phyloP scores from a whole-genome alignment of 2,329 filamentous ascomycete genomes.

The Talaromyces sp. region DNA sequence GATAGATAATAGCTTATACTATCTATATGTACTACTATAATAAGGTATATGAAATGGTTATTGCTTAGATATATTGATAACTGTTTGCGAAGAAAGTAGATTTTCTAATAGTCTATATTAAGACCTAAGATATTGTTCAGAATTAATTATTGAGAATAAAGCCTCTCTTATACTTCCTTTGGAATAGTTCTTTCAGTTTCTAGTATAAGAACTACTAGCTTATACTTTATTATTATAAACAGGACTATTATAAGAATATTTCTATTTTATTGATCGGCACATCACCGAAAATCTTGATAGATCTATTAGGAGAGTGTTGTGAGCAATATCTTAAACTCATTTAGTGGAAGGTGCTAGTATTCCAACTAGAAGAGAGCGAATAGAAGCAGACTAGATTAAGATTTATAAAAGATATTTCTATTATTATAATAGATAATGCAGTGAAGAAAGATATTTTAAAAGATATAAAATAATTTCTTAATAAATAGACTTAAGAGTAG shows the following conservation, averaged over 20 bases:
- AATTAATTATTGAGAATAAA: background rate
- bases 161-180: background rate
- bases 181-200: background rate
- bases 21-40: background rate
- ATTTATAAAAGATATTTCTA: background rate
- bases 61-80: background rate
- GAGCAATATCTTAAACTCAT: slow-evolving; percentile 28
- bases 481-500: slow-evolving; percentile 49
- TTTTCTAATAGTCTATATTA: background rate
- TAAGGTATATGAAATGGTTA: background rate
- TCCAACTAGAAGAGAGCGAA: slow-evolving; percentile 24
- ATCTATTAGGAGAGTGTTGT: slow-evolving; percentile 31
- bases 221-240: background rate
- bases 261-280: background rate
- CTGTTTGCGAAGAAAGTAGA: background rate
- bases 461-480: background rate
- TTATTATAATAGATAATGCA: background rate
- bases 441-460: background rate
- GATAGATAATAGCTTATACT: background rate
- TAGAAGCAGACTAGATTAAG: slow-evolving; percentile 18
- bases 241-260: background rate
- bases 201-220: background rate
- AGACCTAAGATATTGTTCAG: background rate
- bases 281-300: slow-evolving; percentile 22
- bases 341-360: slow-evolving; percentile 29